Evolutionary conservation across 2,329 filamentous ascomycete species (phyloP).

Genomic region (Phoma herbarum): DNA sequence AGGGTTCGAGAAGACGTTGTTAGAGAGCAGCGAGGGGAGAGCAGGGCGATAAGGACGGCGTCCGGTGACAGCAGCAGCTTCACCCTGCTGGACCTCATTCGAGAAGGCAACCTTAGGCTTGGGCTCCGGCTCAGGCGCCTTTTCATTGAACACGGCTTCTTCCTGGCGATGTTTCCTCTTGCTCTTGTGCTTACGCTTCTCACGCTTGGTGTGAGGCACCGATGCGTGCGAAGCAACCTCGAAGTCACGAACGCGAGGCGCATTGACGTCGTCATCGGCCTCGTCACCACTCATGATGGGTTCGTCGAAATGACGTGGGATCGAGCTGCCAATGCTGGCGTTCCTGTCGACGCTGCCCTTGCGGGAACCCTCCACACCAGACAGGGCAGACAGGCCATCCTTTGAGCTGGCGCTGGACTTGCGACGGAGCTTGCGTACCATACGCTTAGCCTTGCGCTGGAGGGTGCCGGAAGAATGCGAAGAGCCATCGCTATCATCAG

Average conservation of each 20-base stretch:
- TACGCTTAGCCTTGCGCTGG: constrained; percentile 77
- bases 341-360: constrained; percentile 36
- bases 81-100: constrained; percentile 43
- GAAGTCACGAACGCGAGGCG: constrained; percentile 59
- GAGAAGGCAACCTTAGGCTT: constrained; percentile 52
- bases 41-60: constrained; percentile 68
- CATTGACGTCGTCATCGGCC: constrained; percentile 59
- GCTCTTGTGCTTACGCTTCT: constrained; percentile 52
- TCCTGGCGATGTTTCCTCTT: constrained; percentile 57
- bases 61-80: constrained; percentile 52
- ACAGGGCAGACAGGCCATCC: constrained; percentile 62
- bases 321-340: constrained; percentile 24
- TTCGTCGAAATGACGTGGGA: constrained; percentile 50
- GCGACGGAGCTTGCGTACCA: constrained; percentile 75
- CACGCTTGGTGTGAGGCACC: constrained; percentile 48
- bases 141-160: constrained; percentile 36
- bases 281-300: constrained; percentile 63
- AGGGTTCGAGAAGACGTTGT: constrained; percentile 70
- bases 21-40: constrained; percentile 72
- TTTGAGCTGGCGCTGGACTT: constrained; percentile 79
- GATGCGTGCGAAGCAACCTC: constrained; percentile 51
- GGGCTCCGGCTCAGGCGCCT: constrained; percentile 26
- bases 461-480: constrained; percentile 74
- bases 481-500: constrained; percentile 73
- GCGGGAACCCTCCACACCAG: constrained; percentile 49